Base-by-base conservation (phyloP, 176 grass and related monocot genomes). In the Miscanthus lutarioriparius region DNA sequence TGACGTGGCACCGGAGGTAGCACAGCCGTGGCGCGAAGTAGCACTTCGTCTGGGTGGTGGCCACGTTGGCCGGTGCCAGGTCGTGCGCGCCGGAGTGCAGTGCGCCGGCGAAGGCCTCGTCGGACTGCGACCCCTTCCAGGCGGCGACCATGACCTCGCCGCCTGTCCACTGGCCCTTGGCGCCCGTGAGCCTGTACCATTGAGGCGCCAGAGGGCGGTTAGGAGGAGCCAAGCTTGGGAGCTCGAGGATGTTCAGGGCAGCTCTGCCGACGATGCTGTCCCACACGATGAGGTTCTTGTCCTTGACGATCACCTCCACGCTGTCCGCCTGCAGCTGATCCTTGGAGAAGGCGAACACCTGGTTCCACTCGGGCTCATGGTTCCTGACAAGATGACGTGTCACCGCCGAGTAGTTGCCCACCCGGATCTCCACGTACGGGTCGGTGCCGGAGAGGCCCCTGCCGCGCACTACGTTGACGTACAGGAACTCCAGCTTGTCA, bases 1-100 rank as follows among this genome's bases (percentile, higher is more conserved):
- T 71, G 83, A 86, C 74, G 30, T 78, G 67, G 49, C 84, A 80
- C 54, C 83, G 83, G 79, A 90, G 88, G 72, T 86, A 90, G 73
- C 83, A 82, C 33, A 90, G 67, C 32, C 83, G 72, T 16, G 88
- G 88, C 37, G 66, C 2, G 36, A 56, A 59, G 79, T 90, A 90
- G 78, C 74, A 33, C 71, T 81, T 84, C 3, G 68, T 40, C 63
- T 64, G 77, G 0, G 77, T 85, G 22, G 83, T 58, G 0, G 38
- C 36, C 12, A 84, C 40, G 67, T 43, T 41, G n/a, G 30, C 30
- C 63, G 40, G 19, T 1, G 32, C 1, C 6, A 62, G n/a, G 6
- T 14, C 36, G 10, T 44, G 36, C 1, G 38, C 10, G 10, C 10
- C 51, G 67, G 51, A 53, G 36, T 72, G 70, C 26, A 63, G 14